phyloP scores from a whole-genome alignment of 2,329 filamentous ascomycete genomes.

The Herpotrichia juniperi region DNA sequence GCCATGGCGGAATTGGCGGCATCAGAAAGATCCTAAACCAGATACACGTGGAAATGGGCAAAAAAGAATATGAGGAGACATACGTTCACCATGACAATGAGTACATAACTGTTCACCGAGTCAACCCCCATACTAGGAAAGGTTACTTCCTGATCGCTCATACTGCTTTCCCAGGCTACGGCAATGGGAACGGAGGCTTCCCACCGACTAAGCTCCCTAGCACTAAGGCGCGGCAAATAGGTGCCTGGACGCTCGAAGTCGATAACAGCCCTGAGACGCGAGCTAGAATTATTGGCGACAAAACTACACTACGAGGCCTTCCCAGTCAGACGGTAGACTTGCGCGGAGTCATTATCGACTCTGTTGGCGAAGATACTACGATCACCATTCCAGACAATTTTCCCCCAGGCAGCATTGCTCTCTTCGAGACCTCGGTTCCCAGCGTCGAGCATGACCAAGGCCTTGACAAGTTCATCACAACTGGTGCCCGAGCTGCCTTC shows the following conservation, averaged over 20 bases:
- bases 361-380: constrained; percentile 74
- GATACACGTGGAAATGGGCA: constrained; percentile 94
- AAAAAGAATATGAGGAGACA: constrained; percentile 91
- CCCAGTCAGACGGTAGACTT: constrained; percentile 80
- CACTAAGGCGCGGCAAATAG: constrained; percentile 83
- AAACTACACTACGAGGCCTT: constrained; percentile 76
- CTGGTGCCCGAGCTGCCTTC: constrained; percentile 80
- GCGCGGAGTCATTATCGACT: constrained; percentile 74
- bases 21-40: constrained; percentile 93
- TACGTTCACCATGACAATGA: constrained; percentile 96
- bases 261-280: constrained; percentile 76
- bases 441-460: constrained; percentile 82
- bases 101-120: constrained; percentile 94
- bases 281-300: constrained; percentile 69
- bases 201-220: constrained; percentile 80
- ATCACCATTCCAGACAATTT: constrained; percentile 84
- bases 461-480: constrained; percentile 84
- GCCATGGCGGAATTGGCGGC: constrained; percentile 84
- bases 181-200: constrained; percentile 81
- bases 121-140: constrained; percentile 89
- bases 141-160: constrained; percentile 96
- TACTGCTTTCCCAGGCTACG: constrained; percentile 91
- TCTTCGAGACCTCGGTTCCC: constrained; percentile 97
- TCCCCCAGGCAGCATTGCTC: constrained; percentile 89
- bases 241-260: constrained; percentile 91